Evolutionary conservation across 257 asterid genomes (phyloP), one percentile per base, ranked within the genome.

Genomic region (Solanum acaule): DNA sequence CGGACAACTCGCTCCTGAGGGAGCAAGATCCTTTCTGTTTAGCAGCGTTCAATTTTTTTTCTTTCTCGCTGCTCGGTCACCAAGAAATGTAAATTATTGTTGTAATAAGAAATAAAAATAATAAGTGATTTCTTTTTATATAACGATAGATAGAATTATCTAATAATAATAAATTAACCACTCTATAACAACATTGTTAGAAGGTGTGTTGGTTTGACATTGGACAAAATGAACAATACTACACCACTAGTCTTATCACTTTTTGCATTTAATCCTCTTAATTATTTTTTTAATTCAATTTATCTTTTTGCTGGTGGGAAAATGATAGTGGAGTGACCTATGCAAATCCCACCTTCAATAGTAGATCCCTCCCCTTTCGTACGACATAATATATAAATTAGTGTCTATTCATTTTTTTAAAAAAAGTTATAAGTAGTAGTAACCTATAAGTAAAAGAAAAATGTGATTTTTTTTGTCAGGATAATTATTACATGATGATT

Each of bases 291-390:
- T 7, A 33, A 34, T 22, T 33, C 34, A 31, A 68, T 86, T n/a
- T 70, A 15, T 23, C 72, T 72, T 86, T 86, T 86, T 70, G 68
- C 1, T 86, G 71, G 88, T 86, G 88, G 88, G 83, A 40, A 86
- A 46, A 67, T 56, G 82, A 42, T 38, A 86, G 83, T 86, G 88
- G 83, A 68, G 71, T 65, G 88, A 68, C 83, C 59, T 77, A 77
- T 77, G 61, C 84, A 40, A 40, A 77, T 77, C 61, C 61, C 35
- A 38, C 61, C 27, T 42, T 37, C 33, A 10, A 35, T 37, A 35
- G 33, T 76, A 73, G 18, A 75, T 35, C 82, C 29, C 52, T 75
- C 49, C 18, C 52, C 29, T 75, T 75, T 16, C 79, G 25, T 33
- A 59, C 68, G 52, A 10, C 52, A 37, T 75, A 37, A 20, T 42